Percentiles rank a stretch among this genome's conserved stretches.
These are phyloP conservation scores for Tremella yokohamensis DNA, from an alignment of 768 basidiomycete genomes.

Conservation along the genomic window DNA sequence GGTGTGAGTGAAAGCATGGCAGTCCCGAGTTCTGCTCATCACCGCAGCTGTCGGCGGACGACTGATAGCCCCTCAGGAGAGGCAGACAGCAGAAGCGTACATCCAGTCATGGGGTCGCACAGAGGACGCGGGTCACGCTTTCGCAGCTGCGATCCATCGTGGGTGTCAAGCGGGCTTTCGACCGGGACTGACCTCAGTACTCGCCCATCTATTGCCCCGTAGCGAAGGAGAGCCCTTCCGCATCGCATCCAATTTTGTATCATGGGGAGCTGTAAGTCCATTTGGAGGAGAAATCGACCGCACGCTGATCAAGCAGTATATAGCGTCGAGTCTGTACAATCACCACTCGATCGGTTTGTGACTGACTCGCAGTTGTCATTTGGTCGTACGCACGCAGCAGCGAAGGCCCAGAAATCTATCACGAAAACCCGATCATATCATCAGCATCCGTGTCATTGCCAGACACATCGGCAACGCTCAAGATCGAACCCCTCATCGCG, in stretches of 20 bases:
- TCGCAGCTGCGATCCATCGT: constrained; percentile 7
- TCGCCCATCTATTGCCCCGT: constrained; percentile 4
- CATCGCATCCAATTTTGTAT: constrained; percentile 7
- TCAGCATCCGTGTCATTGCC: neutral
- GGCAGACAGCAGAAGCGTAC: neutral
- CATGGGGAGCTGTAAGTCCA: constrained; percentile 4
- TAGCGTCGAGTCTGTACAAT: constrained; percentile 3
- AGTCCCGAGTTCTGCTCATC: neutral
- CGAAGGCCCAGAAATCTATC: constrained; percentile 6
- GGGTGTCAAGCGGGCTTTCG: neutral
- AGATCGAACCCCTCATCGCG: constrained; percentile 3
- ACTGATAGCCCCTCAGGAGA: neutral
- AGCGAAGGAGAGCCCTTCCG: constrained; percentile 7
- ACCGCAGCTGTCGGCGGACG: constrained; percentile 4
- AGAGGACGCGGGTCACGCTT: constrained; percentile 5
- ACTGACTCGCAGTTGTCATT: constrained; percentile 4
- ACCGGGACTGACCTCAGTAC: constrained; percentile 2
- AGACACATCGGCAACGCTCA: neutral
- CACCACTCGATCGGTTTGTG: no score
- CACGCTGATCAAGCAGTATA: constrained; percentile 3
- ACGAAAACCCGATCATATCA: constrained; percentile 4
- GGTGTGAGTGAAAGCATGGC: neutral
- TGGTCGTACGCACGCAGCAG: constrained; percentile 8
- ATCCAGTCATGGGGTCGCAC: constrained; percentile 1
- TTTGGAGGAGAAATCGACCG: neutral